Conservation (phyloP, 176 grass and related monocot genomes). For the Luzula sylvatica region DNA sequence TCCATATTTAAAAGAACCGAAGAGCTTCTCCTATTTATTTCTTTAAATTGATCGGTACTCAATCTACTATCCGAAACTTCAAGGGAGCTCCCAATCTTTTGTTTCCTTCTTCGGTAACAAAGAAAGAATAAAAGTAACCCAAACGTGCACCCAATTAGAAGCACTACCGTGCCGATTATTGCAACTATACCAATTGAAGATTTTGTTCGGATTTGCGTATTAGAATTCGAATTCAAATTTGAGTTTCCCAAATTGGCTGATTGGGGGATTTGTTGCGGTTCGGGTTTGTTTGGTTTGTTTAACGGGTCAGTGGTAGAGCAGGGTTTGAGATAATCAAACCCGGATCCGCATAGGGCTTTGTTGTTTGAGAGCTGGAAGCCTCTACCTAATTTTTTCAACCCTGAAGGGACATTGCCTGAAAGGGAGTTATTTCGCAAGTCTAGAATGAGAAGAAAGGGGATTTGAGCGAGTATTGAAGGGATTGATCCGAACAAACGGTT, state of each 20-base stretch:
- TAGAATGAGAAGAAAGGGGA: slow-evolving; percentile 55
- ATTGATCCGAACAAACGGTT: slow-evolving; percentile 80
- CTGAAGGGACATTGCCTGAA: slow-evolving; percentile 60
- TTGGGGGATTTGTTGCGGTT: slow-evolving; percentile 57
- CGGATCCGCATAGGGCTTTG: slow-evolving; percentile 66
- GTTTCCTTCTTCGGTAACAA: slow-evolving; percentile 73
- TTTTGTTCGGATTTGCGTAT: slow-evolving; percentile 21
- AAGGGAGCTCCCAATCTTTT: slow-evolving; percentile 84
- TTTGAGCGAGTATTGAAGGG: slow-evolving; percentile 47
- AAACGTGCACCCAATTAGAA: slow-evolving; percentile 34
- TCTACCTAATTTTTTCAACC: slow-evolving; percentile 48
- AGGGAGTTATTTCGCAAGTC: slow-evolving; percentile 81
- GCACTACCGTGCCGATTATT: slow-evolving; percentile 35
- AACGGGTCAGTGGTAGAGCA: slow-evolving; percentile 45
- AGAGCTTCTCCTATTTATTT: slow-evolving; percentile 52
- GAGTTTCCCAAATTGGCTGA: slow-evolving; percentile 35
- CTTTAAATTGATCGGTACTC: slow-evolving; percentile 88
- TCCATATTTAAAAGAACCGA: slow-evolving; percentile 79
- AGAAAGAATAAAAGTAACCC: slow-evolving; percentile 46
- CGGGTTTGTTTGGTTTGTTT: slow-evolving; percentile 70
- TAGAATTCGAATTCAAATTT: not conserved
- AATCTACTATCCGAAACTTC: slow-evolving; percentile 87
- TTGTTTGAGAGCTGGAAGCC: slow-evolving; percentile 81
- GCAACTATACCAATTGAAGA: slow-evolving; percentile 37
- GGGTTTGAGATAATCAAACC: slow-evolving; percentile 45